Evolutionary conservation across 805 yeast species (phyloP).

Genomic region (Millerozyma acaciae): DNA sequence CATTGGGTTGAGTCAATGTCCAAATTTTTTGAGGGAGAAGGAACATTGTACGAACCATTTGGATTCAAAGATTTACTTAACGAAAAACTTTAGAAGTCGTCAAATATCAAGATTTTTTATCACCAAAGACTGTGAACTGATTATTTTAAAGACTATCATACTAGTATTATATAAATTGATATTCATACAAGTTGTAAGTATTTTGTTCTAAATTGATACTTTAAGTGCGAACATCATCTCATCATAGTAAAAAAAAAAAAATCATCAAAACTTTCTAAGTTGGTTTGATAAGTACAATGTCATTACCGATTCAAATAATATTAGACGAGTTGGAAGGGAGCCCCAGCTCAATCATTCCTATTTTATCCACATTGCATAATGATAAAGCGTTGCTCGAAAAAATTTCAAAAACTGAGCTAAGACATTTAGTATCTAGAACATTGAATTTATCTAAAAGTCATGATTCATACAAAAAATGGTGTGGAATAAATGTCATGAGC

Average conservation of each 20-base stretch:
- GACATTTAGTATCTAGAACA: slow-evolving; percentile 45
- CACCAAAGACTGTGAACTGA: too few species aligned
- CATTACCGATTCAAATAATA: slow-evolving; percentile 16
- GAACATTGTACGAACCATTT: slow-evolving; percentile 86
- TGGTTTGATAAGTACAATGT: neutral
- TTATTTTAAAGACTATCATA: too few species aligned
- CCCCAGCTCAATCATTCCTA: slow-evolving; percentile 27
- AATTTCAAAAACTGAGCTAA: slow-evolving; percentile 48
- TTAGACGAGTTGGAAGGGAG: slow-evolving; percentile 23
- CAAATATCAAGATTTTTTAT: neutral
- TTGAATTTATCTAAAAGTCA: slow-evolving; percentile 26
- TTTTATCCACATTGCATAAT: slow-evolving; percentile 25
- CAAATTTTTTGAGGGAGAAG: slow-evolving; percentile 96
- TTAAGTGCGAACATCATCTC: too few species aligned
- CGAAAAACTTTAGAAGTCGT: slow-evolving; percentile 13
- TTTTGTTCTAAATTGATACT: too few species aligned
- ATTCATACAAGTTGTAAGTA: too few species aligned
- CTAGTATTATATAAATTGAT: too few species aligned
- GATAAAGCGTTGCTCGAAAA: slow-evolving; percentile 28
- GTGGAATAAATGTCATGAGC: slow-evolving; percentile 51
- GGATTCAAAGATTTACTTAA: slow-evolving; percentile 47
- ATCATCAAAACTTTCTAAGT: neutral
- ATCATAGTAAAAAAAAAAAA: too few species aligned
- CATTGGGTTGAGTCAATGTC: slow-evolving; percentile 99
- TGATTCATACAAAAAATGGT: slow-evolving; percentile 48